phyloP scores from a whole-genome alignment of 2,329 filamentous ascomycete genomes.

The Colletotrichum sp. region DNA sequence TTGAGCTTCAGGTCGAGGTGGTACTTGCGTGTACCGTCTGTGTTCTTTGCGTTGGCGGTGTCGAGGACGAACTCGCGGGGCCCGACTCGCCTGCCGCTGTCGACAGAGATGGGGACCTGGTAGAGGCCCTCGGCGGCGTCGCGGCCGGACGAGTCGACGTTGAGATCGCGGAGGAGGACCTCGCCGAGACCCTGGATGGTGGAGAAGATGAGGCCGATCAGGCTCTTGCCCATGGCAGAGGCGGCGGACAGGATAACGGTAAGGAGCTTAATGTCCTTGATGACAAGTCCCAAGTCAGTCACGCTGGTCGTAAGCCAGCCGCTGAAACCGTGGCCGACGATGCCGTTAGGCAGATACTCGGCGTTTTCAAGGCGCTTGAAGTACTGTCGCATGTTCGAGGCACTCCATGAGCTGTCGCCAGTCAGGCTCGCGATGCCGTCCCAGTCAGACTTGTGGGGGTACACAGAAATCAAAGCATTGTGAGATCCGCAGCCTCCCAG shows the following conservation, averaged over 20 bases:
- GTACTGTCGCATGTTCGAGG: constrained; percentile 65
- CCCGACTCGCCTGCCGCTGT: constrained; percentile 46
- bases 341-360: constrained; percentile 50
- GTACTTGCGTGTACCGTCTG: constrained; percentile 50
- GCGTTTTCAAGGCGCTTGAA: constrained; percentile 62
- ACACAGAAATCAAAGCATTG: constrained; percentile 64
- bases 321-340: constrained; percentile 56
- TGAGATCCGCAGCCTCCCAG: constrained; percentile 61
- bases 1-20: constrained; percentile 37
- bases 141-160: constrained; percentile 26
- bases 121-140: constrained; percentile 37
- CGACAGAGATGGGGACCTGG: constrained; percentile 57
- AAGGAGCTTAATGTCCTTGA: constrained; percentile 32
- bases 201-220: constrained; percentile 24
- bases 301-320: constrained; percentile 51
- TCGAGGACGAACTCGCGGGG: constrained; percentile 56
- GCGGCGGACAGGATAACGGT: constrained; percentile 33
- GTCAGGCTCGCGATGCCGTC: constrained; percentile 62
- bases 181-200: constrained; percentile 30
- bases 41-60: constrained; percentile 49
- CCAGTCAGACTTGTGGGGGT: constrained; percentile 65
- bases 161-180: constrained; percentile 33
- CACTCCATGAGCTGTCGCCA: constrained; percentile 62
- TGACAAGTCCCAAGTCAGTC: constrained; percentile 24
- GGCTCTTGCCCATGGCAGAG: constrained; percentile 31